Percentiles rank a stretch among this genome's conserved stretches.
Evolutionary conservation across 2,329 filamentous ascomycete species (phyloP).

Genomic region (Sporothrix pallida): DNA sequence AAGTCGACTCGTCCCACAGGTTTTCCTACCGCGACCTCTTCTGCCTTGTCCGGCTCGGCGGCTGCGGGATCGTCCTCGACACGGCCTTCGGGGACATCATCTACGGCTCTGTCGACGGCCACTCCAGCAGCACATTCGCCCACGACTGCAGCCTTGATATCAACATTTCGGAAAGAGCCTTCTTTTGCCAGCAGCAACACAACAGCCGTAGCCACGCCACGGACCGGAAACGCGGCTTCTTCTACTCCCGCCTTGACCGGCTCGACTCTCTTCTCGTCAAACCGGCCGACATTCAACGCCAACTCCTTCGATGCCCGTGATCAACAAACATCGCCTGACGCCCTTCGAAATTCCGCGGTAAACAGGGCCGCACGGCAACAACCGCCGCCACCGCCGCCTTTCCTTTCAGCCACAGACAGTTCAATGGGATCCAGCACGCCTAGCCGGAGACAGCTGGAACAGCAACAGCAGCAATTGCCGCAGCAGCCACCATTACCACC

Average conservation of each 20-base stretch:
- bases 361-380: slow-evolving; percentile 16
- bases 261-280: slow-evolving; percentile 22
- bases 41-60: neutral
- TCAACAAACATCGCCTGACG: neutral
- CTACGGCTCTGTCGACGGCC: slow-evolving; percentile 16
- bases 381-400: slow-evolving; percentile 15
- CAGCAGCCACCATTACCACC: slow-evolving; percentile 44
- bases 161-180: slow-evolving; percentile 32
- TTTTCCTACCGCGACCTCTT: neutral
- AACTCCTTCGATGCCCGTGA: slow-evolving; percentile 16
- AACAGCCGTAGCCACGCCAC: slow-evolving; percentile 9
- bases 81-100: slow-evolving; percentile 7
- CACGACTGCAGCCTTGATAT: slow-evolving; percentile 29
- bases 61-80: neutral
- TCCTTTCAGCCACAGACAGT: slow-evolving; percentile 7
- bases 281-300: slow-evolving; percentile 6
- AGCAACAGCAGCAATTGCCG: slow-evolving; percentile 36
- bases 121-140: slow-evolving; percentile 25
- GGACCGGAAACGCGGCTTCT: neutral
- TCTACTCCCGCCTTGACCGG: slow-evolving; percentile 30
- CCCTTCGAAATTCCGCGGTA: slow-evolving; percentile 10
- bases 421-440: slow-evolving; percentile 26
- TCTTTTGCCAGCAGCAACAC: neutral
- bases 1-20: slow-evolving; percentile 42
- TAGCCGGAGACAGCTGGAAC: slow-evolving; percentile 46